Evolutionary conservation across 257 asterid genomes (phyloP), one percentile per base, ranked within the genome.

Genomic region (Scutellaria galericulata): DNA sequence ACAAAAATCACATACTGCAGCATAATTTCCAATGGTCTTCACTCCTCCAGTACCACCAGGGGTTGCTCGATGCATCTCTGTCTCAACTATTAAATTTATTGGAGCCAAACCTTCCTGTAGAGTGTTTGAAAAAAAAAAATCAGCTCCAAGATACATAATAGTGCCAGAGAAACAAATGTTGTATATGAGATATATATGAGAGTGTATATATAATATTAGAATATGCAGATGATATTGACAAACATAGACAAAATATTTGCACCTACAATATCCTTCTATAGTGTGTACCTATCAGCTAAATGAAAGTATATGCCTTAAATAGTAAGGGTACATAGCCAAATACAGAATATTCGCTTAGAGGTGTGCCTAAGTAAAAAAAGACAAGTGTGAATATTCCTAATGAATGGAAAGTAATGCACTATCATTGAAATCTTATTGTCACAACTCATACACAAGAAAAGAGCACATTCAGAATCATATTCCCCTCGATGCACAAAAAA

Each of bases 31-130:
- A 44, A 95, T 86, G 20, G 97, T 89, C 88, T 95, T 95, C 73
- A 95, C 90, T 53, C 97, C 92, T 80, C 98, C 98, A 73, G 99
- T 95, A 76, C 99, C 99, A 51, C 99, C 99, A 71, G 97, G 99
- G 51, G 98, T 86, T 48, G 99, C 98, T 67, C 99, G 93, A 83
- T 95, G 98, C 89, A 88, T 75, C 73, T 95, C 96, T 35, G 96
- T 90, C 86, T 92, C 99, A 71, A 95, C 91, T 46, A 92, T 79
- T 87, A 95, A 83, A 79, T 95, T 84, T 68, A 95, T 90, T 41
- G 99, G 98, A 40, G 99, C 90, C 89, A 95, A 79, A 70, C 99
- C 98, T 90, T 95, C 98, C 98, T 95, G 44, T 27, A 7, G 42
- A 42, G 18, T 15, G 92, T 27, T 27, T 24, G 27, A 24, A n/a